Evolutionary conservation across 345 rosid species (phyloP), one percentile per base, ranked within the genome.

Genomic region (Geranium rotundifolium): DNA sequence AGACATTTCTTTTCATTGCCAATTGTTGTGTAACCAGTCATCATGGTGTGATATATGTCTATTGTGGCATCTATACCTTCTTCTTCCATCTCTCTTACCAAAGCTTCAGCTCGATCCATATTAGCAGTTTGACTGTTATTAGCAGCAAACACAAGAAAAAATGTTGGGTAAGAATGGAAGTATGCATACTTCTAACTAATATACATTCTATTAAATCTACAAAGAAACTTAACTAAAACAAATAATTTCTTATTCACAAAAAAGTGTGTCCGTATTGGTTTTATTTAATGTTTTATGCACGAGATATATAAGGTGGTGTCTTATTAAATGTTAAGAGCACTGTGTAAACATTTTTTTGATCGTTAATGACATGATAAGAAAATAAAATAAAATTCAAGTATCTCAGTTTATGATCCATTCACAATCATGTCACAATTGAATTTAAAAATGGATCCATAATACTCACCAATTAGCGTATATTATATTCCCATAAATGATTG

Each of bases 1-100:
- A 86, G 72, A 59, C 99, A 83, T 83, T 93, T 93, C 75, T 86
- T 82, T 77, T 83, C 99, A 72, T 85, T 79, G 46, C 82, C 77
- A 70, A 86, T 75, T 82, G 79, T 87, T 34, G 95, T 86, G 70
- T 93, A 93, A 19, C 99, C 99, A 72, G 90, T 91, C 95, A 93
- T 93, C 99, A 93, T 87, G n/a, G 90, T 87, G 65, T 93, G 95
- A 72, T 93, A 93, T 60, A 90, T 82, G 61, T 84, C 90, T 64
- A 90, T 81, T 30, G 95, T 93, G 71, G 99, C 97, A 67, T 87
- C 97, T 37, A 90, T 87, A 60, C 97, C 99, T 72, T 93, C 96
- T 77, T 87, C 97, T 74, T 93, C 97, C 97, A 89, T 87, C 77
- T 89, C 90, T 67, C 91, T 87, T 56, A 87, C 97, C 69, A 93